These are phyloP conservation scores for Ophiosphaerella herpotricha DNA, from an alignment of 2,329 filamentous ascomycete species.

Conservation along the genomic window DNA sequence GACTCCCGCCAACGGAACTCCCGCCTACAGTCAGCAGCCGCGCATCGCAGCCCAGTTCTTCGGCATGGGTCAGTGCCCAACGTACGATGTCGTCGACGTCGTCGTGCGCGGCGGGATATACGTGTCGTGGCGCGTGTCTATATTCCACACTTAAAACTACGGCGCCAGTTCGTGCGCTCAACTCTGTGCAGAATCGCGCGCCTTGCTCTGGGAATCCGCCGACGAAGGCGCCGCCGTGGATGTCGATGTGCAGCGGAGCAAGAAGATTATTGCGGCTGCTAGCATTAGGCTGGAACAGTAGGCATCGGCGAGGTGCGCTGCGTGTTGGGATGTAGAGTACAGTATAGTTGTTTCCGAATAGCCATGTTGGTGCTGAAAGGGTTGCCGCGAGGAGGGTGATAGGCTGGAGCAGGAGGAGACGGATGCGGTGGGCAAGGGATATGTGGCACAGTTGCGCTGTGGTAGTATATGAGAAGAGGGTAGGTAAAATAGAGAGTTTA, in stretches of 20 bases:
- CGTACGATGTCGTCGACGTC: slow-evolving; percentile 52
- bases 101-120: slow-evolving; percentile 50
- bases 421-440: slow-evolving; percentile 50
- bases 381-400: slow-evolving; percentile 46
- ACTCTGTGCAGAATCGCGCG: slow-evolving; percentile 39
- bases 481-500: not conserved
- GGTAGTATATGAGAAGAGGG: too few relatives aligned
- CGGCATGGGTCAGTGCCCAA: slow-evolving; percentile 48
- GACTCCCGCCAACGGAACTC: slow-evolving; percentile 52
- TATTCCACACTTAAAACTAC: slow-evolving; percentile 48
- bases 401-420: slow-evolving; percentile 51
- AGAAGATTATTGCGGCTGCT: slow-evolving; percentile 6
- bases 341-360: slow-evolving; percentile 45
- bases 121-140: slow-evolving; percentile 47
- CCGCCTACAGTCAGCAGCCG: slow-evolving; percentile 52
- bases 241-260: slow-evolving; percentile 52
- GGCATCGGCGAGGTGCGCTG: slow-evolving; percentile 48
- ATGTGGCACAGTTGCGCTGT: slow-evolving; percentile 27
- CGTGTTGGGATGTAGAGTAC: slow-evolving; percentile 48
- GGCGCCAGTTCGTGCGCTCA: slow-evolving; percentile 49
- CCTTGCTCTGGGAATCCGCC: slow-evolving; percentile 51
- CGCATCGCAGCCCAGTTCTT: slow-evolving; percentile 46
- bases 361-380: slow-evolving; percentile 44
- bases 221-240: slow-evolving; percentile 53
- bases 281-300: slow-evolving; percentile 47